phyloP scores from a whole-genome alignment of 768 basidiomycete species.

The Vishniacozyma victoriae region DNA sequence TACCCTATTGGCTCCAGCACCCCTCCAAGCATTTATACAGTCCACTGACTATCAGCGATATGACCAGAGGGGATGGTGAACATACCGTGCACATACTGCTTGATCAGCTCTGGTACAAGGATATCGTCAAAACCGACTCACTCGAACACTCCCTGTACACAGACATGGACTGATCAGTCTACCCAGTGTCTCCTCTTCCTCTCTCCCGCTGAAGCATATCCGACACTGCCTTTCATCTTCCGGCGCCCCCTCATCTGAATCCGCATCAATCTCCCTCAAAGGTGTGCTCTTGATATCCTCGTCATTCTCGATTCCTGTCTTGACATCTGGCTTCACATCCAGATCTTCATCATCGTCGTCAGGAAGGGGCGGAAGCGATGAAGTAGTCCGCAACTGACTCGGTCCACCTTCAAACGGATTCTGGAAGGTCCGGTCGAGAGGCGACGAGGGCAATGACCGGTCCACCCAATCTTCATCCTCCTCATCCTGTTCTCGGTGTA shows the following conservation, averaged over 20 bases:
- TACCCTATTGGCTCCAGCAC: slow-evolving; percentile 35
- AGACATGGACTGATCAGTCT: slow-evolving; percentile 75
- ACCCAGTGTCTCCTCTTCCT: slow-evolving; percentile 56
- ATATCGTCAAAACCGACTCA: slow-evolving; percentile 34
- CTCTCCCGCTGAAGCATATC: slow-evolving; percentile 70
- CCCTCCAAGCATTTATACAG: slow-evolving; percentile 41
- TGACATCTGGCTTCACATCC: background rate
- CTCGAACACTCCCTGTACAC: slow-evolving; percentile 71
- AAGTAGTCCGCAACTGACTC: background rate
- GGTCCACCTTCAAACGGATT: background rate
- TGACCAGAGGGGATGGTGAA: background rate
- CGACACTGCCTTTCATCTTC: slow-evolving; percentile 54
- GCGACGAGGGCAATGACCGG: slow-evolving; percentile 10
- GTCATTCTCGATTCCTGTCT: background rate
- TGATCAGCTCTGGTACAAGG: background rate
- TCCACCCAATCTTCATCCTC: slow-evolving; percentile 13
- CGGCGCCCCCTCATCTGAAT: slow-evolving; percentile 9
- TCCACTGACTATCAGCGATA: slow-evolving; percentile 17
- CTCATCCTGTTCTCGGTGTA: slow-evolving; percentile 1
- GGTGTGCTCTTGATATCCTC: background rate
- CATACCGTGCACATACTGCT: slow-evolving; percentile 41
- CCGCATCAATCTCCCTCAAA: background rate
- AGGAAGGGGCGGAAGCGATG: no score
- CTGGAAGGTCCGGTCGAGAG: background rate
- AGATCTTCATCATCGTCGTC: no score